Evolutionary conservation across 73 alveolate species (phyloP).

Genomic region (Paramecium primaurelia): DNA sequence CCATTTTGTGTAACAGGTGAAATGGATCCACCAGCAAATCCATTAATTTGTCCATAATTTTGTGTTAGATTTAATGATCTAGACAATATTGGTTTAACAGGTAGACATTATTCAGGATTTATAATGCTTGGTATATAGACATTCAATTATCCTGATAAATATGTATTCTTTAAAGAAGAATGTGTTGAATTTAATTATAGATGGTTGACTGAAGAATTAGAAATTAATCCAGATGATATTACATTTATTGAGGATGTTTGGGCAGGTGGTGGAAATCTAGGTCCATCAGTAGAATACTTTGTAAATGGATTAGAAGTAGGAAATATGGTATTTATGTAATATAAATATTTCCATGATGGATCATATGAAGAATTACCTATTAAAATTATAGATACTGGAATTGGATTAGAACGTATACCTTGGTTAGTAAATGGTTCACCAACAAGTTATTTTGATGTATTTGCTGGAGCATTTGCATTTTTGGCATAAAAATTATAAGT

Average conservation of each 20-base stretch:
- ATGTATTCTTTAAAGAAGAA: slow-evolving; percentile 95
- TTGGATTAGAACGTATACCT: slow-evolving; percentile 98
- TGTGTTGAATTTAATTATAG: slow-evolving; percentile 96
- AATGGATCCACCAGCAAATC: slow-evolving; percentile 99
- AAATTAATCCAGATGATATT: slow-evolving; percentile 93
- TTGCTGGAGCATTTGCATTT: slow-evolving; percentile 82
- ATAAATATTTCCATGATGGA: slow-evolving; percentile 97
- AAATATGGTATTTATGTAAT: slow-evolving; percentile 97
- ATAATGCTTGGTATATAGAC: slow-evolving; percentile 97
- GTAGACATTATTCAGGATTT: slow-evolving; percentile 98
- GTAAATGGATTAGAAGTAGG: slow-evolving; percentile 98
- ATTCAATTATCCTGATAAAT: slow-evolving; percentile 93
- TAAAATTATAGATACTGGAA: slow-evolving; percentile 96
- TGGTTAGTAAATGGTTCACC: slow-evolving; percentile 97
- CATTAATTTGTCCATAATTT: slow-evolving; percentile 97
- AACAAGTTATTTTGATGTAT: slow-evolving; percentile 93
- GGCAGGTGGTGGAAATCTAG: slow-evolving; percentile 99
- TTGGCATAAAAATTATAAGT: slow-evolving; percentile 76
- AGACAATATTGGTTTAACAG: slow-evolving; percentile 98
- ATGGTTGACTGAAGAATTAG: slow-evolving; percentile 94
- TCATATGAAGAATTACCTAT: slow-evolving; percentile 92
- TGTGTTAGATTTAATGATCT: slow-evolving; percentile 97
- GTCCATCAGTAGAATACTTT: slow-evolving; percentile 97
- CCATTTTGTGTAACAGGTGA: slow-evolving; percentile 99
- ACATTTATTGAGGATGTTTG: slow-evolving; percentile 99